Evolutionary conservation across 2,329 filamentous ascomycete genomes (phyloP).

Genomic region (Fusarium proliferatum): DNA sequence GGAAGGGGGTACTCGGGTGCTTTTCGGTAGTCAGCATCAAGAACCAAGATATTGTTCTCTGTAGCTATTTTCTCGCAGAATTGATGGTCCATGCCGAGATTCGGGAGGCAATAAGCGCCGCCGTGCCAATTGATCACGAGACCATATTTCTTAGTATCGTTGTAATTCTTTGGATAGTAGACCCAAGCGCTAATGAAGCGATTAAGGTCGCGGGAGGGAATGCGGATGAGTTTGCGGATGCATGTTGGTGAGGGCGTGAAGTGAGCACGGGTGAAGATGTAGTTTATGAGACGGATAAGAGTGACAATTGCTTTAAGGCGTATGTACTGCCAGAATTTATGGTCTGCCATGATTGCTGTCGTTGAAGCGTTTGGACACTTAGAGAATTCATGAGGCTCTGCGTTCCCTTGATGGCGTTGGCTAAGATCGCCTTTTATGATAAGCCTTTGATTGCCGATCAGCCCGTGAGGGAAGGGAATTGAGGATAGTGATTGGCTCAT

Average conservation of each 20-base stretch:
- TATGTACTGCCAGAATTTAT: constrained; percentile 23
- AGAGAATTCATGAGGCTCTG: not conserved
- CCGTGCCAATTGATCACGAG: constrained; percentile 52
- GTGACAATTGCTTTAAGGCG: constrained; percentile 28
- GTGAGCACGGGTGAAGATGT: constrained; percentile 19
- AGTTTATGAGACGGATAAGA: constrained; percentile 29
- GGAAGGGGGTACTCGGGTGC: constrained; percentile 56
- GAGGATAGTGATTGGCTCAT: not conserved
- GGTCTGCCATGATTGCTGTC: not conserved
- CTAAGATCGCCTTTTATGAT: not conserved
- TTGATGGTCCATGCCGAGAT: constrained; percentile 53
- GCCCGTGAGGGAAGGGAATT: not conserved
- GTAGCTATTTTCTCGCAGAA: constrained; percentile 51
- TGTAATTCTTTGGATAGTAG: constrained; percentile 34
- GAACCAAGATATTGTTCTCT: constrained; percentile 40
- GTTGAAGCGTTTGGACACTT: rapidly evolving
- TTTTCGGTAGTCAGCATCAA: constrained; percentile 54
- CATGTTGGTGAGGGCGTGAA: constrained; percentile 15
- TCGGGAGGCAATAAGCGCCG: constrained; percentile 49
- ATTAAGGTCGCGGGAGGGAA: constrained; percentile 45
- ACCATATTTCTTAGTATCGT: not conserved
- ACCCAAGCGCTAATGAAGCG: constrained; percentile 47
- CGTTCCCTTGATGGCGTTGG: not conserved
- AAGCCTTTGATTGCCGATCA: not conserved
- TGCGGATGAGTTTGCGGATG: constrained; percentile 26